A percentile compares a stretch with the other conserved stretches of the same genome.
These are phyloP conservation scores for Naganishia liquefaciens DNA, from an alignment of 1,284 basidiomycete genomes.

Conservation along the genomic window DNA sequence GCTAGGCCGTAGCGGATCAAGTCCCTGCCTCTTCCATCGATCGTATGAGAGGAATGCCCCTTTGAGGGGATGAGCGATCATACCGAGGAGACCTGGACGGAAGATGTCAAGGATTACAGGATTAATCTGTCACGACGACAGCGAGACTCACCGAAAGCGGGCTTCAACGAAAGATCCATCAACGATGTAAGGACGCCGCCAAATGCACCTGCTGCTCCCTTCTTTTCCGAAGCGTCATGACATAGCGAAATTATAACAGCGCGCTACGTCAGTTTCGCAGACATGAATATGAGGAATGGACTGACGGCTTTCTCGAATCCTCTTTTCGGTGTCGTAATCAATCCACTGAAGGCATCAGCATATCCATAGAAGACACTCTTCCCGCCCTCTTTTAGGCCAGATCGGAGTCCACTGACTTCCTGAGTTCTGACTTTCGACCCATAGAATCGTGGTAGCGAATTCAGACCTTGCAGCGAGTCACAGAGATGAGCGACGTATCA, in stretches of 20 bases:
- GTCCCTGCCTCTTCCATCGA: conserved; percentile 14
- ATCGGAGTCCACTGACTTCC: conserved; percentile 55
- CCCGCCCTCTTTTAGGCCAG: conserved; percentile 58
- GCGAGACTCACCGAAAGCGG: conserved; percentile 16
- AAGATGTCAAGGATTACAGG: not conserved
- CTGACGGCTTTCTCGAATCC: conserved; percentile 59
- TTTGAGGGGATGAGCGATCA: conserved; percentile 26
- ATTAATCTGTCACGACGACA: not conserved
- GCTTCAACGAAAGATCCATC: conserved; percentile 24
- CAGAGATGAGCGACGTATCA: conserved; percentile 45
- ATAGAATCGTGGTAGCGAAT: conserved; percentile 31
- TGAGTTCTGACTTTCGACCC: conserved; percentile 23
- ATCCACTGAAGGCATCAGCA: conserved; percentile 61
- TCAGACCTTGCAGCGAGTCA: conserved; percentile 12
- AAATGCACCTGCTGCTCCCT: conserved; percentile 23
- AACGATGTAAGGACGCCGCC: conserved; percentile 19
- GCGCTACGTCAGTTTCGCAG: no score
- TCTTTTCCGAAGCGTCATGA: not conserved
- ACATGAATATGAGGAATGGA: not conserved
- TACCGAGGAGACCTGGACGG: conserved; percentile 10
- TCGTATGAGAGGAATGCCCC: conserved; percentile 13
- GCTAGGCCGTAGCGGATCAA: conserved; percentile 6
- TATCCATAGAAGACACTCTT: conserved; percentile 55
- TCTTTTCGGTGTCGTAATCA: conserved; percentile 59
- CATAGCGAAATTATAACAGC: not conserved